A percentile compares a stretch with the other conserved stretches of the same genome.
These are phyloP conservation scores for Hypoxylon rickii DNA, from an alignment of 495 filamentous ascomycete species.

Conservation along the genomic window DNA sequence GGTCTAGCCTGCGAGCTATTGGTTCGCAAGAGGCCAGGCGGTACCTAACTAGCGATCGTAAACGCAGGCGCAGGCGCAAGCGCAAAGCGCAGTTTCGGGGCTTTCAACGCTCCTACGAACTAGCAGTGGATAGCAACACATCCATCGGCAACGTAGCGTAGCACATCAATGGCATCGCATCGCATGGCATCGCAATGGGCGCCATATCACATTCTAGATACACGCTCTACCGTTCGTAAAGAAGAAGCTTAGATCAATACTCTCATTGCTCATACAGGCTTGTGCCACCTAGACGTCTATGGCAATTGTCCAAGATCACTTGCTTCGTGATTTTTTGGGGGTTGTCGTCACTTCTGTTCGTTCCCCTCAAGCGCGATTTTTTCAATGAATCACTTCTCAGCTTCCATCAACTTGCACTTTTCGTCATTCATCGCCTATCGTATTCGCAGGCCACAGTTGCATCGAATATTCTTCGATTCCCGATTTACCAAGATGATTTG, in stretches of 20 bases:
- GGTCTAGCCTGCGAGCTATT: slow-evolving; percentile 18
- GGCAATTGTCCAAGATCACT: slow-evolving; percentile 16
- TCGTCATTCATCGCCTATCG: slow-evolving; percentile 3
- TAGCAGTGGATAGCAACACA: slow-evolving; percentile 6
- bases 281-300: too few species aligned
- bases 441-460: slow-evolving; percentile 9
- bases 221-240: slow-evolving; percentile 9
- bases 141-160: neutral
- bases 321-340: slow-evolving; percentile 1
- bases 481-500: slow-evolving; percentile 5
- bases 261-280: slow-evolving; percentile 12
- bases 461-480: slow-evolving; percentile 1
- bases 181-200: neutral
- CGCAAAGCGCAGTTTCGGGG: too few species aligned
- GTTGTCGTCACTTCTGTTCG: slow-evolving; percentile 7
- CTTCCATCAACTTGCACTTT: slow-evolving; percentile 1
- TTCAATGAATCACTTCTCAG: slow-evolving; percentile 14
- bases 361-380: slow-evolving; percentile 9
- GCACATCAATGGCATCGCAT: slow-evolving; percentile 12
- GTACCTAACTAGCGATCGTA: slow-evolving; percentile 11
- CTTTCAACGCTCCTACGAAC: slow-evolving; percentile 3
- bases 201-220: too few species aligned
- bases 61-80: slow-evolving; percentile 10
- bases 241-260: slow-evolving; percentile 18
- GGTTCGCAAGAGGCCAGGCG: slow-evolving; percentile 31